phyloP scores from a whole-genome alignment of 305 asterid species.

The Fraxinus greggii region DNA sequence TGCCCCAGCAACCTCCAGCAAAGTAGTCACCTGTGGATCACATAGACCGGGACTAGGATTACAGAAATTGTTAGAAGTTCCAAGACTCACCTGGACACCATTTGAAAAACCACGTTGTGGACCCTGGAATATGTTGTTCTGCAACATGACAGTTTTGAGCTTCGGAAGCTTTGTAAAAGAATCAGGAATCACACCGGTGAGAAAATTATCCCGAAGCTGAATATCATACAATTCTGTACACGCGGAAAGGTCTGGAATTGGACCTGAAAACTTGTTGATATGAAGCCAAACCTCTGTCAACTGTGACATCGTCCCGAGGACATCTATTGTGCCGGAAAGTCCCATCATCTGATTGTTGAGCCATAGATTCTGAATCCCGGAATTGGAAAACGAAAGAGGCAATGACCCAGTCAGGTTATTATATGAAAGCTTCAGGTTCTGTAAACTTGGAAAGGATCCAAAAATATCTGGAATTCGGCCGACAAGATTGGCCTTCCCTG shows the following conservation, averaged over 20 bases:
- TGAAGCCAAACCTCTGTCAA: conserved; percentile 59
- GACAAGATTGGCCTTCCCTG: conserved; percentile 43
- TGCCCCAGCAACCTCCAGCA: conserved; percentile 50
- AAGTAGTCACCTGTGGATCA: conserved; percentile 53
- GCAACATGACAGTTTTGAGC: conserved; percentile 45
- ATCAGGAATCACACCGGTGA: conserved; percentile 67
- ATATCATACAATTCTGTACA: conserved; percentile 45
- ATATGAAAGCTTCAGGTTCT: conserved; percentile 52
- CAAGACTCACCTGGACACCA: conserved; percentile 47
- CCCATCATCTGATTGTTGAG: conserved; percentile 70
- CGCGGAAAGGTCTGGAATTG: conserved; percentile 71
- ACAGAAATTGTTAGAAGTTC: conserved; percentile 57
- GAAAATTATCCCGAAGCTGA: conserved; percentile 60
- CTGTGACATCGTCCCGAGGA: conserved; percentile 53
- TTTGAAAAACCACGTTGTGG: conserved; percentile 55
- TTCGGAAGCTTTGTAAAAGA: conserved; percentile 51
- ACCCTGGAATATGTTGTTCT: conserved; percentile 69
- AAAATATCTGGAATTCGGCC: conserved; percentile 72
- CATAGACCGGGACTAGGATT: conserved; percentile 61
- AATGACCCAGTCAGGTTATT: conserved; percentile 62
- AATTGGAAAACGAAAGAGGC: conserved; percentile 52
- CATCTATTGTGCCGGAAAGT: conserved; percentile 50
- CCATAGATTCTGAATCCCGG: conserved; percentile 47
- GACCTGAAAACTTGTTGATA: conserved; percentile 56
- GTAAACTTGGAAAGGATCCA: conserved; percentile 49